Conservation (phyloP, 805 yeast genomes). For the Kuraishia floccosa region DNA sequence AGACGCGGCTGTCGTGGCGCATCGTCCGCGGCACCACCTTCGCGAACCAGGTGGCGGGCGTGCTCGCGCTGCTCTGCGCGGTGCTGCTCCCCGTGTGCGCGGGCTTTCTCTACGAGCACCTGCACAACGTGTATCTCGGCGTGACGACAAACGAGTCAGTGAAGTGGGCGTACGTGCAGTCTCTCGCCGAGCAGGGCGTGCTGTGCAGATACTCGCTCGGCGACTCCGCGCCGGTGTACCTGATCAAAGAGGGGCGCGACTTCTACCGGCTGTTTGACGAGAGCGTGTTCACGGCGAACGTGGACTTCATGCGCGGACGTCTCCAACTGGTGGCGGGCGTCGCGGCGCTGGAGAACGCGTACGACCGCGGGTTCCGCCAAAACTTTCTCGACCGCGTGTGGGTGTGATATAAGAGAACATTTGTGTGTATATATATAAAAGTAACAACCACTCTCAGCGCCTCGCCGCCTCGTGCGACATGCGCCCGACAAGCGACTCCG, state of each 20-base stretch:
- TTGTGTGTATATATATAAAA: neutral
- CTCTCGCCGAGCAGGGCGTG: conserved; percentile 17
- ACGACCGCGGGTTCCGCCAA: conserved; percentile 37
- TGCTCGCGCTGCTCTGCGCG: conserved; percentile 25
- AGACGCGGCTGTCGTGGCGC: conserved; percentile 14
- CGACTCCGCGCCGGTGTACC: conserved; percentile 9
- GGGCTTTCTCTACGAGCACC: conserved; percentile 27
- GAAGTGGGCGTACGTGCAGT: conserved; percentile 41
- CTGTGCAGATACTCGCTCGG: conserved; percentile 19
- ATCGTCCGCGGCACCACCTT: conserved; percentile 16
- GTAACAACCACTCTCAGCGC: neutral
- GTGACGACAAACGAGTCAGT: conserved; percentile 45
- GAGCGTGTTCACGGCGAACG: neutral
- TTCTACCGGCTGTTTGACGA: conserved; percentile 1
- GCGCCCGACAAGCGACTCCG: conserved; percentile 18
- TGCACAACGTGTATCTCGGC: conserved; percentile 39
- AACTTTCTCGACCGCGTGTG: too few relatives aligned
- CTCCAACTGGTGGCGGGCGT: neutral
- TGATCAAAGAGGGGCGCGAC: conserved; percentile 7
- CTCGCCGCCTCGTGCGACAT: conserved; percentile 10
- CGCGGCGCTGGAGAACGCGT: conserved; percentile 26
- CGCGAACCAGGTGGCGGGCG: conserved; percentile 27
- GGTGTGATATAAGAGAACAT: too few relatives aligned
- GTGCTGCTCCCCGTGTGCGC: conserved; percentile 24
- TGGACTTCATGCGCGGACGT: neutral